Evolutionary conservation across 2,329 filamentous ascomycete species (phyloP).

Genomic region (Ophiostoma pallidulum): DNA sequence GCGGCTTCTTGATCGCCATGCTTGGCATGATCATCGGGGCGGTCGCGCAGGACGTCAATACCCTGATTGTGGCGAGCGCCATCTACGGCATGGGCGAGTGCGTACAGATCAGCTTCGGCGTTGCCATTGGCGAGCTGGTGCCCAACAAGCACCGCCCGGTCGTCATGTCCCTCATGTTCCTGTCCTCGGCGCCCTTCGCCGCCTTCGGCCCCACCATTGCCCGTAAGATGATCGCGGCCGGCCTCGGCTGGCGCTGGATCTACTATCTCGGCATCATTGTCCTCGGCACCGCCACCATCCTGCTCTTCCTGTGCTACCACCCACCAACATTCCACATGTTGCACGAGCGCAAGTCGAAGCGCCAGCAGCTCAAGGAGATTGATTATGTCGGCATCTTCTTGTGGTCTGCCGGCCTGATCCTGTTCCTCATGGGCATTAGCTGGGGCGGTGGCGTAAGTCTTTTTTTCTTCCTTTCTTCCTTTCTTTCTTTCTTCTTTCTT

Average conservation of each 20-base stretch:
- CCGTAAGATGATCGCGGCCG: slow-evolving; percentile 26
- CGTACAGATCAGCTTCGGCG: slow-evolving; percentile 29
- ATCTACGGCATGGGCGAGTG: slow-evolving; percentile 29
- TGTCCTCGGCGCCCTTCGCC: slow-evolving; percentile 27
- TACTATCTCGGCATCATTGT: slow-evolving; percentile 33
- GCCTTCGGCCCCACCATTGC: slow-evolving; percentile 28
- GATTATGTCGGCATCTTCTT: slow-evolving; percentile 37
- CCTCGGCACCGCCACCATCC: slow-evolving; percentile 24
- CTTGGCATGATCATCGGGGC: slow-evolving; percentile 29
- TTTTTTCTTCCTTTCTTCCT: neutral
- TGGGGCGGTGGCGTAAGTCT: slow-evolving; percentile 28
- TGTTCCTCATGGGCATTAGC: slow-evolving; percentile 37
- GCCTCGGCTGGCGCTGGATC: slow-evolving; percentile 30
- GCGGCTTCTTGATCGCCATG: slow-evolving; percentile 27
- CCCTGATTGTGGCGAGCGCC: slow-evolving; percentile 26
- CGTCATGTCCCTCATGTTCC: slow-evolving; percentile 27
- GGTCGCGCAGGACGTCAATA: slow-evolving; percentile 24
- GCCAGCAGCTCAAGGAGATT: slow-evolving; percentile 27
- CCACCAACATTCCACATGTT: slow-evolving; percentile 31
- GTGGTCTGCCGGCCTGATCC: slow-evolving; percentile 33
- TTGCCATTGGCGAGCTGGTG: slow-evolving; percentile 31
- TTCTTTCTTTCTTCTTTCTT: neutral
- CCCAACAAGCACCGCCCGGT: slow-evolving; percentile 33
- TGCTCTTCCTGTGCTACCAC: slow-evolving; percentile 31
- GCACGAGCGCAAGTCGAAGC: slow-evolving; percentile 29